Evolutionary conservation across 352 stramenopile genomes (phyloP).

Genomic region (Pythium coloratum): DNA sequence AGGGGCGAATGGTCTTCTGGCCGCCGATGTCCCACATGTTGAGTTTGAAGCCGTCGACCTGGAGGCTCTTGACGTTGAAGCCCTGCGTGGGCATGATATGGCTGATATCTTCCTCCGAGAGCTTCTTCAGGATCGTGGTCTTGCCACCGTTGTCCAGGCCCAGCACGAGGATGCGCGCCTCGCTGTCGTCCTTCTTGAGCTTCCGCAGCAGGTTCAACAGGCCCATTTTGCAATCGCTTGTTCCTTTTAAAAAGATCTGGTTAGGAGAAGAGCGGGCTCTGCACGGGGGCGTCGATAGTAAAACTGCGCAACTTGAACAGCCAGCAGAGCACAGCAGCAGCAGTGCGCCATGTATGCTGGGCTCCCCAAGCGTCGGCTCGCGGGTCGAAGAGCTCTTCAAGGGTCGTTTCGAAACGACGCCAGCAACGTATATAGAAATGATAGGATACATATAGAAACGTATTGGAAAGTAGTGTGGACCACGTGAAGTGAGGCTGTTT

Average conservation of each 20-base stretch:
- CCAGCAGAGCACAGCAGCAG: neutral
- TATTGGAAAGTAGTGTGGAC: neutral
- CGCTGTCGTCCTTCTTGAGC: conserved; percentile 94
- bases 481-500: conserved; percentile 7
- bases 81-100: conserved; percentile 94
- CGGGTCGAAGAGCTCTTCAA: neutral
- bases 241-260: neutral
- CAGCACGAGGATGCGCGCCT: conserved; percentile 94
- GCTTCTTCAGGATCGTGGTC: conserved; percentile 97
- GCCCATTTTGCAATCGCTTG: conserved; percentile 60
- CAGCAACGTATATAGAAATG: neutral
- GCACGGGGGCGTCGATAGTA: conserved; percentile 45
- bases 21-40: conserved; percentile 99
- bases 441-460: conserved; percentile 8
- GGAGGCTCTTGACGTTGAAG: conserved; percentile 97
- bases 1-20: conserved; percentile 98
- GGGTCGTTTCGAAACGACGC: conserved; percentile 37
- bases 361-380: neutral
- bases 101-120: conserved; percentile 94
- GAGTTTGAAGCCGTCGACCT: conserved; percentile 96
- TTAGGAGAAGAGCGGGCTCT: conserved; percentile 7
- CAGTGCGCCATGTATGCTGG: conserved; percentile 1
- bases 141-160: conserved; percentile 96
- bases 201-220: conserved; percentile 94
- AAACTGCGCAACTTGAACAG: conserved; percentile 7